Base-by-base conservation (phyloP, 805 yeast species). In the Candida nanaspora region DNA sequence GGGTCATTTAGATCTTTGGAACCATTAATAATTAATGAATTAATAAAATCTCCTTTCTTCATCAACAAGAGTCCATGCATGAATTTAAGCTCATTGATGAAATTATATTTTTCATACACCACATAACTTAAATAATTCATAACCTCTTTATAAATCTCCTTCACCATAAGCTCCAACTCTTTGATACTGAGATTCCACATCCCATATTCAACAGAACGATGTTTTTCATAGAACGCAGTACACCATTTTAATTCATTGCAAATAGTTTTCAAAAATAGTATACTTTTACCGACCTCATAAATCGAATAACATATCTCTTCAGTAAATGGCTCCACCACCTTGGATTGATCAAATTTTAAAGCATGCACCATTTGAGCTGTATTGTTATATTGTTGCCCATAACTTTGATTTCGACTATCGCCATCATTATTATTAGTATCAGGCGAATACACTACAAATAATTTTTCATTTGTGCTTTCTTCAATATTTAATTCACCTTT, bases 11-110 rank as follows among this genome's bases (percentile, higher is more conserved):
- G 68, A 6, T 77, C 46, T 0, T 63, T 62, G 2, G 64, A 55
- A 0, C 89, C 84, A 34, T 76, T 74, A 15, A 62, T 51, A 18
- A 86, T 69, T 9, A 91, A 59, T 1, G 76, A 50, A 38, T 84
- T 80, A n/a, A 85, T 77, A 45, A 91, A 83, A 56, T 91, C 96
- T n/a, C 91, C 86, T 41, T 74, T 77, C 6, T 80, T 76, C 69
- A 86, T 78, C 33, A 93, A 58, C 50, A 88, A 64, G 43, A 82
- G 76, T 44, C 74, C 75, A 45, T 82, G 82, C 41, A 86, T 63
- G 35, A 79, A 80, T 5, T 57, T 54, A n/a, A 91, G 55, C 47
- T 84, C 86, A 10, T 65, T 59, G 31, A 65, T 60, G 29, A 82
- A 57, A 31, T 70, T 61, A 48, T 69, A 72, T 44, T 78, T 75